Evolutionary conservation across 495 filamentous ascomycete genomes (phyloP), one percentile per base, ranked within the genome.

Genomic region (Cercophora sp.): DNA sequence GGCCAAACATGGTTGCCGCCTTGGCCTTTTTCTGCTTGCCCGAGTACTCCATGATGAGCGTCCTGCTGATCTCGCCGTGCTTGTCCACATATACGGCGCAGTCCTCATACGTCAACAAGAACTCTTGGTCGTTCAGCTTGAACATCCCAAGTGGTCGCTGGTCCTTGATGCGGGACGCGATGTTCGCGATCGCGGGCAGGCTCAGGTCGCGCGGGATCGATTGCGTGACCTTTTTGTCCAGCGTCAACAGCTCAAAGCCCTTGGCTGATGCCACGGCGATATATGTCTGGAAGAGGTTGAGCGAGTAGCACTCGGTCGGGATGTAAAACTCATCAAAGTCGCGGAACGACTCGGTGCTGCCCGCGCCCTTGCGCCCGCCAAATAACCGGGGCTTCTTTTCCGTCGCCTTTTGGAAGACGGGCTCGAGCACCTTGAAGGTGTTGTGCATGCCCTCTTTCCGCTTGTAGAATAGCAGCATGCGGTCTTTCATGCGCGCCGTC

Each of bases 241-340:
- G 79, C 5, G 89, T 96, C 65, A 99, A 80, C 31, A 97, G 87
- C 68, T 99, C 93, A 59, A 99, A 89, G n/a, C 93, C 92, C 51
- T 86, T 87, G 20, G 87, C 80, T 3, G 93, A 97, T 18, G 88
- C 84, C 34, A 99, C 88, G 22, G 93, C 88, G 23, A 99, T 87
- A 48, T 87, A 90, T 1, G 82, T 85, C 67, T 96, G 89, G 79
- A 97, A 97, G 40, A 99, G 81, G 70, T 96, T 96, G 61, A 99
- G 88, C 22, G 86, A 85, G 68, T 86, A 96, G 63, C 88, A 93
- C 64, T 99, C 93, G n/a, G 88, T 84, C 5, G 93, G 92, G 57
- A 99, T 92, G 71, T 96, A 99, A 70, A 99, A 99, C 48, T 96
- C 92, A 70, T 96, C 93, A 61, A 88, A 99, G 61, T 97, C 93